Conservation (phyloP, 2,329 filamentous ascomycete genomes). For the Apiospora koreana region DNA sequence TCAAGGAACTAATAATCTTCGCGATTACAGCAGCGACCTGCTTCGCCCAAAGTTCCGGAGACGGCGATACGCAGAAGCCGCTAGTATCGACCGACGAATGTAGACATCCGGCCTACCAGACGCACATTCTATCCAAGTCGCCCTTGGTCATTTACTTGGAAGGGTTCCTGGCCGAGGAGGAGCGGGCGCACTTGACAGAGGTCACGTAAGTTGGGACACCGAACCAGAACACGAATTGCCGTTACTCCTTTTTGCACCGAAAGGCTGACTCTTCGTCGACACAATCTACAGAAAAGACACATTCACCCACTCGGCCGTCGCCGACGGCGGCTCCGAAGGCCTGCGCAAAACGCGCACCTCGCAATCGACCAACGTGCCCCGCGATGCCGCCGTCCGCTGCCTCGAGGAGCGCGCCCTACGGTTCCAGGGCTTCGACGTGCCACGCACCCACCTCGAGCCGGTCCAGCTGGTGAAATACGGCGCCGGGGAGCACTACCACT, state of each 20-base stretch:
- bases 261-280: not conserved
- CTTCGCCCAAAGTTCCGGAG: conserved; percentile 22
- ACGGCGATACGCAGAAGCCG: conserved; percentile 25
- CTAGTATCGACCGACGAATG: conserved; percentile 24
- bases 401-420: conserved; percentile 47
- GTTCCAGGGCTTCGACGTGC: conserved; percentile 45
- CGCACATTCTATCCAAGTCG: conserved; percentile 35
- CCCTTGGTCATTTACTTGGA: conserved; percentile 42
- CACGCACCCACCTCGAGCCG: conserved; percentile 43
- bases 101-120: conserved; percentile 33
- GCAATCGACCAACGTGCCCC: conserved; percentile 45
- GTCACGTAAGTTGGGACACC: conserved; percentile 31
- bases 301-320: conserved; percentile 46
- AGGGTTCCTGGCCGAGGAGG: conserved; percentile 37
- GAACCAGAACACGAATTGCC: not conserved
- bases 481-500: conserved; percentile 46
- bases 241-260: not conserved
- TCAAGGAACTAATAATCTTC: conserved; percentile 22
- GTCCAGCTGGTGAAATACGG: conserved; percentile 51
- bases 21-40: conserved; percentile 20
- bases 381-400: conserved; percentile 45
- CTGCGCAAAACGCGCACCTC: conserved; percentile 44
- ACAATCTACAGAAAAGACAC: conserved; percentile 37
- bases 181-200: conserved; percentile 36
- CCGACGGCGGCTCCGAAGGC: conserved; percentile 35